Evolutionary conservation across 2,329 filamentous ascomycete genomes (phyloP), one percentile per base, ranked within the genome.

Genomic region (Ophiosphaerella herpotricha): DNA sequence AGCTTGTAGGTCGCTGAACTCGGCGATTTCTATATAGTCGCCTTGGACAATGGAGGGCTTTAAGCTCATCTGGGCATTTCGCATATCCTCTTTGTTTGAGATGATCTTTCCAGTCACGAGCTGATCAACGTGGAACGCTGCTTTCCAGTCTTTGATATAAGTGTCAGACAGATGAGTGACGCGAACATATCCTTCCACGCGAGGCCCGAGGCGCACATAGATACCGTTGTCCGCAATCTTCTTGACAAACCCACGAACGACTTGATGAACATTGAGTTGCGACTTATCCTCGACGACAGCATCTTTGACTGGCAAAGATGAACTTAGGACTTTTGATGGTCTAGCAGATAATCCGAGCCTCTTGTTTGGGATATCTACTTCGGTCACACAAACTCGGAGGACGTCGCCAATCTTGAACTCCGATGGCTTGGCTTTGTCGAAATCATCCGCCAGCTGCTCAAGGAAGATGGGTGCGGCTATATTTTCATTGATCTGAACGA

Each of bases 141-240:
- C 85, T 76, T 96, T 95, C 94, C 94, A 99, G 54, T 97, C 90
- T 74, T 97, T 97, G 64, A 99, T 77, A 71, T 87, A 99, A 7
- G 85, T 83, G 70, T 99, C 94, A 0, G 92, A 96, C 12, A 99
- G 81, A 70, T 97, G 92, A 8, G 88, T 85, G 45, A 97, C 87
- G 60, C 90, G 88, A 40, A 96, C 89, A 64, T 92, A 88, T 1
- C 87, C 92, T 42, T 89, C 89, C 14, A 96, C 81, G 55, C 88
- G 85, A 14, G 90, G 89, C 37, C 92, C 91, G 3, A 99, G 80
- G 23, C 87, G 82, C 39, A 99, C 84, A 64, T 97, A 96, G 2
- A 99, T 74, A 45, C 94, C 94, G 70, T 91, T 93, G 59, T 96
- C 91, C 0, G 89, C 83, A 36, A 97, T 85, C 59, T 91, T 90